phyloP scores from a whole-genome alignment of 176 grass and related monocot genomes.

The Poa annua region DNA sequence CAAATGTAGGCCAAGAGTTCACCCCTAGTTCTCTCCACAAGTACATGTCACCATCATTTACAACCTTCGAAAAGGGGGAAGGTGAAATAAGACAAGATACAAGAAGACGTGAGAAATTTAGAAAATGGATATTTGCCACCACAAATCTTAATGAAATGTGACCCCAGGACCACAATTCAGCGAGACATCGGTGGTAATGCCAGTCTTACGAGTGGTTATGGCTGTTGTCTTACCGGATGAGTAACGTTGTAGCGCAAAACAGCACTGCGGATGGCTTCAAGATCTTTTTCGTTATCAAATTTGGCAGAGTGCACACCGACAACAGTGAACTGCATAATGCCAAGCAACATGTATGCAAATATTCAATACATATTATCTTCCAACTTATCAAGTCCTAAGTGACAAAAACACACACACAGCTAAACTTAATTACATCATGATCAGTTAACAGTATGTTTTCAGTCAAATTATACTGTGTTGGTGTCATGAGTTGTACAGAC shows the following conservation, averaged over 20 bases:
- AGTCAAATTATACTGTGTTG: slow-evolving; percentile 13
- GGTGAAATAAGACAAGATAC: slow-evolving; percentile 12
- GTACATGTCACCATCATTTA: slow-evolving; percentile 94
- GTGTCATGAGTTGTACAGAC: neutral
- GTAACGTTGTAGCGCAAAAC: slow-evolving; percentile 82
- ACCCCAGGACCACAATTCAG: slow-evolving; percentile 1
- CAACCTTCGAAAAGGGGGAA: slow-evolving; percentile 66
- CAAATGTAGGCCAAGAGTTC: slow-evolving; percentile 95
- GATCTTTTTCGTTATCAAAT: slow-evolving; percentile 99
- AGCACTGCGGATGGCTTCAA: slow-evolving; percentile 93
- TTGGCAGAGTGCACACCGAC: slow-evolving; percentile 97
- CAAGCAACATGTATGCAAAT: slow-evolving; percentile 32
- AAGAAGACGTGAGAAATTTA: slow-evolving; percentile 20
- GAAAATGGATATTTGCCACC: slow-evolving; percentile 11
- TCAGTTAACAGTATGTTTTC: neutral
- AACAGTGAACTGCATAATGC: slow-evolving; percentile 82
- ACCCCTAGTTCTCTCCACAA: slow-evolving; percentile 94
- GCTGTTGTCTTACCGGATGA: slow-evolving; percentile 71
- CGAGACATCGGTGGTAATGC: neutral
- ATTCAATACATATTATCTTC: slow-evolving; percentile 25
- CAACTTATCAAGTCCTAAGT: slow-evolving; percentile 30
- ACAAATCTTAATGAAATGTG: slow-evolving; percentile 23
- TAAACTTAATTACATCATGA: slow-evolving; percentile 25
- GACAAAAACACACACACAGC: neutral
- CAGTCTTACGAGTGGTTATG: slow-evolving; percentile 10